phyloP scores from a whole-genome alignment of 371 early-diverging fungal genomes.

The Nosema muscidifuracis region DNA sequence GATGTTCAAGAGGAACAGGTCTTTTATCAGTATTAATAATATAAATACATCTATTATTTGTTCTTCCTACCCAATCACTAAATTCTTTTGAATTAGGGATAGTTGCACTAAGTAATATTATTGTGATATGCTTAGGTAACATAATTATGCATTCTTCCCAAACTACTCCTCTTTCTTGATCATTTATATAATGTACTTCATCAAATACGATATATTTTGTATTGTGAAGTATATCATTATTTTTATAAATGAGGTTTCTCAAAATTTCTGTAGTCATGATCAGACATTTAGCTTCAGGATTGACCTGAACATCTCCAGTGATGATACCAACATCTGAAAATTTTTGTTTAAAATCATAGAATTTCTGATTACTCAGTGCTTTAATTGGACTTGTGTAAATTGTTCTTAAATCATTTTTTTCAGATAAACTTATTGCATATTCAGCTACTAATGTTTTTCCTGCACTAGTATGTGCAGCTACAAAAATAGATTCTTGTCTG shows the following conservation, averaged over 20 bases:
- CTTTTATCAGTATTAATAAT: conserved; percentile 89
- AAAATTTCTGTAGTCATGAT: conserved; percentile 99
- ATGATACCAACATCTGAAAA: conserved; percentile 85
- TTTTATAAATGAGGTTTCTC: conserved; percentile 88
- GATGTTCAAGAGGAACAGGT: conserved; percentile 90
- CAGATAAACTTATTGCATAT: conserved; percentile 84
- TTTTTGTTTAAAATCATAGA: conserved; percentile 79
- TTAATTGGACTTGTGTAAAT: conserved; percentile 99
- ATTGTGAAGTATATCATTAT: conserved; percentile 85
- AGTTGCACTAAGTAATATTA: conserved; percentile 90
- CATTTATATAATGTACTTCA: conserved; percentile 97
- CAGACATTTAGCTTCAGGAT: conserved; percentile 82
- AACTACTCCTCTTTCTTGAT: conserved; percentile 89
- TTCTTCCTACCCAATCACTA: conserved; percentile 97
- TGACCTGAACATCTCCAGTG: conserved; percentile 96
- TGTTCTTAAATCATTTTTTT: conserved; percentile 65
- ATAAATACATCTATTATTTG: conserved; percentile 85
- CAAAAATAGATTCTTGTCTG: conserved; percentile 84
- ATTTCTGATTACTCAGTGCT: conserved; percentile 96
- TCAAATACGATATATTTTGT: conserved; percentile 98
- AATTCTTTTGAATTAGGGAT: conserved; percentile 96
- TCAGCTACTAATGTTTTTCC: conserved; percentile 99
- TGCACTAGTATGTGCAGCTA: conserved; percentile 97
- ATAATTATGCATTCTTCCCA: conserved; percentile 99
- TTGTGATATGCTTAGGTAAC: conserved; percentile 67